Evolutionary conservation across 305 asterid genomes (phyloP).

Genomic region (Fraxinus floribunda): DNA sequence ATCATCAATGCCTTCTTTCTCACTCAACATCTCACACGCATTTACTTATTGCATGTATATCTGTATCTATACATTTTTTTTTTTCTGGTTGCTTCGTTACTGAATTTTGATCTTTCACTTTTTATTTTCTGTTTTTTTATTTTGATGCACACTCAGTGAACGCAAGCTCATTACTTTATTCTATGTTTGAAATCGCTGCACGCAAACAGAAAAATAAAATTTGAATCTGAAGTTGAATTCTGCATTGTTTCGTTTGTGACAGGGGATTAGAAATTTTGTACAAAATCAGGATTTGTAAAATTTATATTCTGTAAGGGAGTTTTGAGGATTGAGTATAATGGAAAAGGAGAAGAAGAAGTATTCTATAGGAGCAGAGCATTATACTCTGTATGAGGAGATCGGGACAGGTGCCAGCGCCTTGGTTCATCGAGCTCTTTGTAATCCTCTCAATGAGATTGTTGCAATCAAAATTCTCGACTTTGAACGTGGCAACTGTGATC

Average conservation of each 20-base stretch:
- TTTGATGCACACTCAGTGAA: not conserved
- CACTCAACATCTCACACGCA: not conserved
- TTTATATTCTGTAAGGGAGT: not conserved
- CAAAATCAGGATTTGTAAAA: constrained; percentile 37
- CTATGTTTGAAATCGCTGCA: not conserved
- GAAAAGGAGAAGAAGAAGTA: constrained; percentile 81
- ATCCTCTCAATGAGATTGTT: constrained; percentile 58
- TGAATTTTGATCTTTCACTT: not conserved
- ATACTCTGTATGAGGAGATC: constrained; percentile 76
- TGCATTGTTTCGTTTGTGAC: not conserved
- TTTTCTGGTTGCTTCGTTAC: not conserved
- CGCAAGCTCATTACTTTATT: not conserved
- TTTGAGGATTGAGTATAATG: constrained; percentile 31
- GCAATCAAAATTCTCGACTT: constrained; percentile 93
- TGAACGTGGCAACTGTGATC: constrained; percentile 85
- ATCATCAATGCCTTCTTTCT: not conserved
- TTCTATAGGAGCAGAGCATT: constrained; percentile 87
- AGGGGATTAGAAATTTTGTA: constrained; percentile 14
- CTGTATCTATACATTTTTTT: not conserved
- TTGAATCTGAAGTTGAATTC: not conserved
- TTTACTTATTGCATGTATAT: not conserved
- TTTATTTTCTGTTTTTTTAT: not conserved
- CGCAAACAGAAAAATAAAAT: not conserved
- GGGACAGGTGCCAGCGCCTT: constrained; percentile 92
- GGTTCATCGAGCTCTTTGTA: constrained; percentile 82